Evolutionary conservation across 108 stramenopile genomes (phyloP), one percentile per base, ranked within the genome.

Genomic region (Stephanodiscus minutulus): DNA sequence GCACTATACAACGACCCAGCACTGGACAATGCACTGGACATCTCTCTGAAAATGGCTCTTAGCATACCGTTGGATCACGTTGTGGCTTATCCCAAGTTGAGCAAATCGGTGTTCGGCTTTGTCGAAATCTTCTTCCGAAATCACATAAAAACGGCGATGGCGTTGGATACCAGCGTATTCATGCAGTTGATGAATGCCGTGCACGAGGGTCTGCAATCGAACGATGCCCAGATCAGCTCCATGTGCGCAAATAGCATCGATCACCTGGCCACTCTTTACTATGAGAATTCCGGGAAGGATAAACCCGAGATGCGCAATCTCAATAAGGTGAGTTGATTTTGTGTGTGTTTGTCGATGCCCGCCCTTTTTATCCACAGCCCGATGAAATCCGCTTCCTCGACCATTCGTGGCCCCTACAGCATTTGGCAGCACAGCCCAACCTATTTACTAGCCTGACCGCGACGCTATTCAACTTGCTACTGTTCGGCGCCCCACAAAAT

Each of bases 1-100:
- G 87, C 91, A 49, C 72, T 98, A 60, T 99, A 99, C 87, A 91
- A 97, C 44, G 98, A 99, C 82, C 83, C 91, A 29, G 91, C 94
- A 12, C 71, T 98, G 71, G 94, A 97, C 28, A 92, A 86, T 70
- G 89, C 96, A 2, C 76, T 98, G 24, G 94, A 97, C 57, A 84
- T 95, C 27, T 89, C 93, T 4, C 81, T 98, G 66, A 86, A 93
- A 61, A 83, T 98, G 86, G 83, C 85, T 5, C 86, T 97, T 33
- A 85, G 85, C 46, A 91, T 99, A 31, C 96, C 98, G 39, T 54
- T 95, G 53, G 94, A 92, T 37, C 95, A 97, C 71, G 79, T 98
- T 41, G 82, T 91, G 58, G 91, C 96, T 7, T 97, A 93, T 90
- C 95, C 96, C 13, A 99, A 99, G 87, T 77, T 99, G 53, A 92